These are phyloP conservation scores for Miscanthus sacchariflorus DNA, from an alignment of 202 grass and related monocot genomes.

Conservation along the genomic window DNA sequence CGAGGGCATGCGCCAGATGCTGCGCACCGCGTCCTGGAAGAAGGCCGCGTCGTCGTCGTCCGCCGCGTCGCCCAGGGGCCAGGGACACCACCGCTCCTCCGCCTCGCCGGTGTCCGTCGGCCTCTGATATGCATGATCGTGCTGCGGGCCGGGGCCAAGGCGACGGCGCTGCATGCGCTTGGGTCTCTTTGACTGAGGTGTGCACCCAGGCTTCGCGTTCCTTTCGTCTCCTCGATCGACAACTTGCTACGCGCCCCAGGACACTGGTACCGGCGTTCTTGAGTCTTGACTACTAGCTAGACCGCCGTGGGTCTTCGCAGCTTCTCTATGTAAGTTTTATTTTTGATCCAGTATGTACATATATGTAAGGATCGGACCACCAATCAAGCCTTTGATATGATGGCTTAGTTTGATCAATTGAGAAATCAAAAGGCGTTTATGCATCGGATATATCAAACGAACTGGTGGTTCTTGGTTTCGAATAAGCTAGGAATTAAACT, in stretches of 20 bases:
- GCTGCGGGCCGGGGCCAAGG: not conserved
- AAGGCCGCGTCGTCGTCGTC: not conserved
- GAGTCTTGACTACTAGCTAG: not conserved
- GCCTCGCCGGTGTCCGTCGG: constrained; percentile 7
- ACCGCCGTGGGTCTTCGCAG: not conserved
- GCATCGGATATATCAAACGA: not conserved
- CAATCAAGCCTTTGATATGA: constrained; percentile 8
- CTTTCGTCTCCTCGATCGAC: not conserved
- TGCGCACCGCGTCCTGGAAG: constrained; percentile 62
- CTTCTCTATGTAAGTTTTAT: constrained; percentile 6
- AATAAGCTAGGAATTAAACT: not conserved
- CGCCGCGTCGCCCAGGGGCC: not conserved
- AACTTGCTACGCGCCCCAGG: not conserved
- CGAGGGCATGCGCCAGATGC: constrained; percentile 86
- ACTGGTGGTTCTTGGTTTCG: not conserved
- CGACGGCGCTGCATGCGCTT: not conserved
- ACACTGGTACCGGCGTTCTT: not conserved
- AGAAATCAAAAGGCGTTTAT: not conserved
- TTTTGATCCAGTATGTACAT: constrained; percentile 14
- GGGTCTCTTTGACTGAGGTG: constrained; percentile 6
- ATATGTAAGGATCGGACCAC: not conserved
- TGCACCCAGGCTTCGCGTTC: not conserved
- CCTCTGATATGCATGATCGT: not conserved
- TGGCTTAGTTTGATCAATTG: constrained; percentile 13
- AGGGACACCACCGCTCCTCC: constrained; percentile 20